Evolutionary conservation across 139 green algal species (phyloP).

Genomic region (Pseudopediastrum boryanum): DNA sequence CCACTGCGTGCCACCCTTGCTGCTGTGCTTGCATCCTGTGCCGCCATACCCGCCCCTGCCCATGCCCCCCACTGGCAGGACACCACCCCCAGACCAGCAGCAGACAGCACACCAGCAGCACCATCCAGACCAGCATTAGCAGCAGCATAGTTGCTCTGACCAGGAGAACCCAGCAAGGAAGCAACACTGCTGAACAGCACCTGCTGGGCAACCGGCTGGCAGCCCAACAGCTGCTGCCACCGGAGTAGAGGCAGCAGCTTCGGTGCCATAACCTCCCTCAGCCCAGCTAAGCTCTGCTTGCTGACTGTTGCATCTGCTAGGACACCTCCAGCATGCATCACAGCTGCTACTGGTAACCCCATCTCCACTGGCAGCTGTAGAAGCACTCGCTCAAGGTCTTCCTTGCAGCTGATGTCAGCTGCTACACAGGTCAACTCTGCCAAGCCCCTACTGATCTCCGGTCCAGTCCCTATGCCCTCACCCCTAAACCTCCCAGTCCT

Average conservation of each 20-base stretch:
- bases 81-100: conserved; percentile 47
- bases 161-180: conserved; percentile 69
- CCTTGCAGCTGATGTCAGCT: conserved; percentile 30
- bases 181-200: conserved; percentile 74
- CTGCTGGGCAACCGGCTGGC: conserved; percentile 38
- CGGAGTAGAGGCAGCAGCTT: conserved; percentile 50
- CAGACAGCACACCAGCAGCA: conserved; percentile 7
- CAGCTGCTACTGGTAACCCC: conserved; percentile 7
- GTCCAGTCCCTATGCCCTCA: not conserved
- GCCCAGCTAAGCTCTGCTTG: conserved; percentile 47
- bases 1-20: conserved; percentile 62
- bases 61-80: conserved; percentile 86
- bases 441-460: not conserved
- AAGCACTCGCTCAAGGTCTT: conserved; percentile 25
- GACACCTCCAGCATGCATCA: conserved; percentile 69
- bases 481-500: conserved; percentile 41
- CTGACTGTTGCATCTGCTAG: conserved; percentile 63
- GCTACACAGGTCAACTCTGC: not conserved
- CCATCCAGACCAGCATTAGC: conserved; percentile 79
- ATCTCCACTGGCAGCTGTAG: conserved; percentile 10
- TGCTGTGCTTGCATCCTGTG: conserved; percentile 42
- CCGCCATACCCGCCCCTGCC: conserved; percentile 66
- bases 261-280: conserved; percentile 53
- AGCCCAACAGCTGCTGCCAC: not conserved
- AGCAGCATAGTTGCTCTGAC: conserved; percentile 80